Conservation (phyloP, 2,329 filamentous ascomycete species). For the Apiospora sp. region DNA sequence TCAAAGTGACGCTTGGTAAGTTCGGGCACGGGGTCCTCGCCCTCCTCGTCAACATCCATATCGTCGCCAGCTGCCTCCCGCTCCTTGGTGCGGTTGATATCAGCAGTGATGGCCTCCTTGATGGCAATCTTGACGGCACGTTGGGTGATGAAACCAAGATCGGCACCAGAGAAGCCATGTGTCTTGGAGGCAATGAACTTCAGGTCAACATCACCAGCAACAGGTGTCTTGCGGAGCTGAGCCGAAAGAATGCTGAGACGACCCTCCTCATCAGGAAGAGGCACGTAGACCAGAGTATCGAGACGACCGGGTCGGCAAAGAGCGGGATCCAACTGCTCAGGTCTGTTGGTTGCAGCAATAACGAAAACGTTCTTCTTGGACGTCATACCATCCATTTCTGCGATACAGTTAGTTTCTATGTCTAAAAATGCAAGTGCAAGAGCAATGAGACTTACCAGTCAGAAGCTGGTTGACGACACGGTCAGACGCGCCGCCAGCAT, state of each 20-base stretch:
- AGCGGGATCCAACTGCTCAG: constrained; percentile 97
- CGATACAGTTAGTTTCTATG: constrained; percentile 38
- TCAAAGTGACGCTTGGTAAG: constrained; percentile 97
- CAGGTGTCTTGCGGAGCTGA: constrained; percentile 97
- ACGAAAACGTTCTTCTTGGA: constrained; percentile 99
- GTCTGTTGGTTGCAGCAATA: constrained; percentile 97
- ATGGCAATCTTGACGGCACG: constrained; percentile 99
- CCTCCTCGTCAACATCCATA: constrained; percentile 82
- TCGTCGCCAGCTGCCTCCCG: constrained; percentile 86
- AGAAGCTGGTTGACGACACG: constrained; percentile 99
- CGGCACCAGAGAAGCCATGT: constrained; percentile 98
- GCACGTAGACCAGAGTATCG: constrained; percentile 97
- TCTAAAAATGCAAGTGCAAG: neutral
- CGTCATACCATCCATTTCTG: constrained; percentile 99
- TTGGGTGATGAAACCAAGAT: constrained; percentile 98
- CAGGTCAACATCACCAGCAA: constrained; percentile 86
- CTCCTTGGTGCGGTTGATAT: constrained; percentile 93
- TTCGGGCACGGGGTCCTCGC: constrained; percentile 92
- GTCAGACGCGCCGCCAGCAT: constrained; percentile 97
- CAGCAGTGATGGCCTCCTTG: constrained; percentile 89
- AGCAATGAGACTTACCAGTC: constrained; percentile 71
- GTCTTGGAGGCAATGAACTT: constrained; percentile 95
- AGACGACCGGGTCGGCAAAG: constrained; percentile 98
- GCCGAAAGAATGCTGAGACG: constrained; percentile 91
- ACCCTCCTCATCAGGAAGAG: constrained; percentile 89